Percentiles rank a stretch among this genome's conserved stretches.
Conservation (phyloP, 805 yeast species). For the Osmozyma mogii region DNA sequence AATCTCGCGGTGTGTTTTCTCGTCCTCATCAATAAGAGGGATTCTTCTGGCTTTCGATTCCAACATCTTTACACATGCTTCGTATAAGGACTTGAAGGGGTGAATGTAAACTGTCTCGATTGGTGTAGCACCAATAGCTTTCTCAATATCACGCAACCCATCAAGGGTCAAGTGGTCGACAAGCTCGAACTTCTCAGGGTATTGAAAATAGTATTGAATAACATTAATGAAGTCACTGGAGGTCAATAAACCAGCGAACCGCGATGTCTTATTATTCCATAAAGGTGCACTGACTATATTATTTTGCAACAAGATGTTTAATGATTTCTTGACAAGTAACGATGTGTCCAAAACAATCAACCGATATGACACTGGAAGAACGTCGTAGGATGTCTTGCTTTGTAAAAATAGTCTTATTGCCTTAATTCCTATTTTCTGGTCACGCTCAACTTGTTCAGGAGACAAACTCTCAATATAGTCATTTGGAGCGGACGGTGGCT, state of each 20-base stretch:
- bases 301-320: conserved; percentile 84
- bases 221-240: conserved; percentile 91
- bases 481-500: conserved; percentile 27
- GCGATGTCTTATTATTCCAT: conserved; percentile 85
- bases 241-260: conserved; percentile 91
- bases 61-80: conserved; percentile 89
- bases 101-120: conserved; percentile 83
- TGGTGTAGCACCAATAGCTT: conserved; percentile 77
- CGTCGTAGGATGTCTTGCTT: conserved; percentile 92
- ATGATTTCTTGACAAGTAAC: conserved; percentile 78
- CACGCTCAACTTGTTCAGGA: conserved; percentile 39
- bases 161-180: conserved; percentile 81
- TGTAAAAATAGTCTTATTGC: conserved; percentile 80
- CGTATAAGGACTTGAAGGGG: conserved; percentile 82
- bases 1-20: conserved; percentile 84
- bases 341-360: conserved; percentile 91
- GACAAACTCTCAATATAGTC: conserved; percentile 35
- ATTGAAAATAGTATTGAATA: conserved; percentile 85
- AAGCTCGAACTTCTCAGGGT: conserved; percentile 79
- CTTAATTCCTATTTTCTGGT: conserved; percentile 68
- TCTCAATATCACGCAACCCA: conserved; percentile 80
- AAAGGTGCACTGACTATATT: conserved; percentile 94
- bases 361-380: conserved; percentile 89
- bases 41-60: conserved; percentile 85
- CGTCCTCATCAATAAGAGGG: conserved; percentile 91